Evolutionary conservation across 192 early-diverging fungal genomes (phyloP).

Genomic region (Coemansia sp.): DNA sequence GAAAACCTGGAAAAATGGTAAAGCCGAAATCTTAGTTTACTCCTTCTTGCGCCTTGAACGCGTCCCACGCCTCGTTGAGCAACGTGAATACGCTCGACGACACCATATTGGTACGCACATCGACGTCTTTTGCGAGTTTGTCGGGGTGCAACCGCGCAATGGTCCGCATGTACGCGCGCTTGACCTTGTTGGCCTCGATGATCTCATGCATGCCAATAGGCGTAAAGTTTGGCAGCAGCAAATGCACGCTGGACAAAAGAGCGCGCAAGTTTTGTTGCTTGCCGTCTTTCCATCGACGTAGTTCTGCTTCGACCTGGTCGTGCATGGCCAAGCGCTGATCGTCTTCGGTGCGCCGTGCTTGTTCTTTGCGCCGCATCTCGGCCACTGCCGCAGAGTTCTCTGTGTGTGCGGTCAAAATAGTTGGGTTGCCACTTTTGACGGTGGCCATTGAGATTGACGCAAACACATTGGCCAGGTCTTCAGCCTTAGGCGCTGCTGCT

Average conservation of each 20-base stretch:
- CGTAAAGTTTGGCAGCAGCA: conserved; percentile 83
- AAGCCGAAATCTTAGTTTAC: conserved; percentile 24
- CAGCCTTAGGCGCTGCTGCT: conserved; percentile 3
- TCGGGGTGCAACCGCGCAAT: conserved; percentile 94
- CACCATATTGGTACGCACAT: conserved; percentile 73
- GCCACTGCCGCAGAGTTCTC: conserved; percentile 59
- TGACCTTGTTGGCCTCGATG: conserved; percentile 81
- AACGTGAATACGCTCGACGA: conserved; percentile 84
- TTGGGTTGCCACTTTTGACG: conserved; percentile 30
- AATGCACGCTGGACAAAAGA: conserved; percentile 72
- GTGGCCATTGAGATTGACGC: conserved; percentile 38
- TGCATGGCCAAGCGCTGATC: conserved; percentile 68
- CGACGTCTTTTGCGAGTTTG: conserved; percentile 79
- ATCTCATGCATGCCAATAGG: conserved; percentile 81
- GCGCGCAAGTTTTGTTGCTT: conserved; percentile 92
- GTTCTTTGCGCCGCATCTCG: conserved; percentile 72
- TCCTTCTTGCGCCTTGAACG: conserved; percentile 82
- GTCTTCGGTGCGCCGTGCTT: conserved; percentile 71
- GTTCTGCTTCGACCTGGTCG: conserved; percentile 76
- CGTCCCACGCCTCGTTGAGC: conserved; percentile 94
- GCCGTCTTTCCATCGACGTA: conserved; percentile 75
- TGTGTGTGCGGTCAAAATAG: conserved; percentile 20
- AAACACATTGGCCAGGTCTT: conserved; percentile 44
- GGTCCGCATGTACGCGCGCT: conserved; percentile 89
- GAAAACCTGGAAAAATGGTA: not conserved